Conservation (phyloP, 305 asterid genomes). For the Fraxinus paxiana region DNA sequence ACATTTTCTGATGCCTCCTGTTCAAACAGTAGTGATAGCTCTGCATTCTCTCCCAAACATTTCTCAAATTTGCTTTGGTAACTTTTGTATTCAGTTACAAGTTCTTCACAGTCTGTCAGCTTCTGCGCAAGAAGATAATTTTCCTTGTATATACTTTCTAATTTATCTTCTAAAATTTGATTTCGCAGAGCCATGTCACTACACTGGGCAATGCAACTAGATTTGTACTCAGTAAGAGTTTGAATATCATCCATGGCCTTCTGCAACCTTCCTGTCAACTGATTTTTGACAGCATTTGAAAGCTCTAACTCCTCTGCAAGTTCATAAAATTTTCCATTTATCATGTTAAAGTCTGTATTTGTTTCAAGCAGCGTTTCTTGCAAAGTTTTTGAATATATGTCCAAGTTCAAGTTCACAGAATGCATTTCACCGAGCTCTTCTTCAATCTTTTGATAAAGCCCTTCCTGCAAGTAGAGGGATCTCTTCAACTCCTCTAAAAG, state of each 20-base stretch:
- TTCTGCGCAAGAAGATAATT: constrained; percentile 56
- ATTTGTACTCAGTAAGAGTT: constrained; percentile 54
- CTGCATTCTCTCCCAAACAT: constrained; percentile 62
- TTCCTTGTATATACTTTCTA: constrained; percentile 43
- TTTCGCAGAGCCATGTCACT: constrained; percentile 64
- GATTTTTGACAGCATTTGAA: constrained; percentile 54
- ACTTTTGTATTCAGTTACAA: constrained; percentile 35
- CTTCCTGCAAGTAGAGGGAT: constrained; percentile 72
- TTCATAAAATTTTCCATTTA: constrained; percentile 41
- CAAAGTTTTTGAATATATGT: constrained; percentile 65
- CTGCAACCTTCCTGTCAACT: constrained; percentile 57
- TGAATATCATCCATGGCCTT: constrained; percentile 58
- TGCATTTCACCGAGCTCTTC: constrained; percentile 77
- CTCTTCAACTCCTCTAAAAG: constrained; percentile 77
- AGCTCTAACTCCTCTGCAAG: constrained; percentile 54
- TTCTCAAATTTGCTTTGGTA: constrained; percentile 53
- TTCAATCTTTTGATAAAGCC: constrained; percentile 72
- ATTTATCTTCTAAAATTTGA: constrained; percentile 59
- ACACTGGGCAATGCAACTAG: constrained; percentile 48
- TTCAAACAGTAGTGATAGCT: constrained; percentile 49
- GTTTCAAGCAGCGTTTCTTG: constrained; percentile 59
- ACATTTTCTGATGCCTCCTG: constrained; percentile 51
- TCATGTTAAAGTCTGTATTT: constrained; percentile 36
- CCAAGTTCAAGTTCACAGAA: constrained; percentile 64
- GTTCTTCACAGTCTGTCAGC: constrained; percentile 50